Evolutionary conservation across 75 land plant genomes (phyloP).

Genomic region (Picea glauca): DNA sequence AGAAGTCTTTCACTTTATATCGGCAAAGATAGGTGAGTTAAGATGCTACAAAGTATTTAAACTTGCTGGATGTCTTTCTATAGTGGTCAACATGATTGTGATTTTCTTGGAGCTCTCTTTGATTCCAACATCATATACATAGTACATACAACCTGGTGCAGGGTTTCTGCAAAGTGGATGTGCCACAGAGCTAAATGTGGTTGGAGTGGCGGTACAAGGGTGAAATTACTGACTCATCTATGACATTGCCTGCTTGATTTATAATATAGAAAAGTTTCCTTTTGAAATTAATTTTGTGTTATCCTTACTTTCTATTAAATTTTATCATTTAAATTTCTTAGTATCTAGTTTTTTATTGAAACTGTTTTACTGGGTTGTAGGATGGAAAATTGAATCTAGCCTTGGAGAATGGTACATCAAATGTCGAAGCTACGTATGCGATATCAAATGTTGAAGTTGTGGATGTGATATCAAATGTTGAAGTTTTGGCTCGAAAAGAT

Average conservation of each 20-base stretch:
- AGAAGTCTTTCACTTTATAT: not conserved
- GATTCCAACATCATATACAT: not conserved
- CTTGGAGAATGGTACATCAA: not conserved
- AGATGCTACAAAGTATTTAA: not conserved
- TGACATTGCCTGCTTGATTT: not conserved
- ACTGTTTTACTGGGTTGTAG: not conserved
- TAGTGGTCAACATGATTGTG: not conserved
- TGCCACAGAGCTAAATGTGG: not conserved
- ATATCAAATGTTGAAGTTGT: no score
- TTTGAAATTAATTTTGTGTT: not conserved
- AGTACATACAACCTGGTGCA: not conserved
- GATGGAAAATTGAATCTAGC: no score
- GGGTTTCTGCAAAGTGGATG: not conserved
- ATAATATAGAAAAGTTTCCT: not conserved
- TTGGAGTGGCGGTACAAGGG: not conserved
- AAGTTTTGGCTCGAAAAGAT: not conserved
- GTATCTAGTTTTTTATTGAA: not conserved
- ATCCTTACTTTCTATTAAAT: not conserved
- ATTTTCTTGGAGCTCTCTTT: not conserved
- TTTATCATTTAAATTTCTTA: not conserved
- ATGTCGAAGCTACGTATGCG: not conserved
- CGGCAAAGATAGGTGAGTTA: not conserved
- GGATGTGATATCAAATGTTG: not conserved
- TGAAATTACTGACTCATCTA: not conserved
- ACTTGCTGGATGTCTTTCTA: not conserved